Evolutionary conservation across 2,329 filamentous ascomycete species (phyloP), one percentile per base, ranked within the genome.

Genomic region (Pseudopyrenochaeta lycopersici): DNA sequence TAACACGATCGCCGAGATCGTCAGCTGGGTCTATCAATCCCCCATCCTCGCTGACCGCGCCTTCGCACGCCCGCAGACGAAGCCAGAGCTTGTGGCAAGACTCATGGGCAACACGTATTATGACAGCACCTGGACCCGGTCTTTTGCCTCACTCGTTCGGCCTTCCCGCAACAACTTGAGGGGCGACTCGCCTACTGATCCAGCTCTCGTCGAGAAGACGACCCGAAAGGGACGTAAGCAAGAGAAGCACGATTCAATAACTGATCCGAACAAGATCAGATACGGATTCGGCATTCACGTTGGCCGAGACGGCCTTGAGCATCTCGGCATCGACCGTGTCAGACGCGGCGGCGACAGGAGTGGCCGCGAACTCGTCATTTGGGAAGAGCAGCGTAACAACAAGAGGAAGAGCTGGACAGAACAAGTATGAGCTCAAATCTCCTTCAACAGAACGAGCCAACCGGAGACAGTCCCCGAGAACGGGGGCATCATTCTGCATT

Each of bases 11-110:
- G 90, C 90, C 1, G 91, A 93, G 71, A 81, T 93, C 18, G 84
- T 96, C 63, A 89, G 87, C 68, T 93, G 94, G 71, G 81, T 94
- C 36, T 87, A 90, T 54, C 88, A 88, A 62, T 88, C 88, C 38
- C 88, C 89, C 20, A 79, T 96, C 15, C 79, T 91, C 1, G 81
- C 84, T 4, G 92, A 97, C 67, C 82, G 87, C 9, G 85, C 89
- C 0, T 94, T 97, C 71, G 83, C 87, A 45, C 84, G 87, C 32
- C 85, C 89, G 2, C 80, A 82, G 23, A 87, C 82, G n/a, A 88
- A 88, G 60, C 80, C 80, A 0, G 89, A 92, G 60, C 82, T 97
- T 17, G 82, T 88, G 18, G 86, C 84, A 0, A 81, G 90, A 36
- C 78, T 97, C 2, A 87, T 91, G 45, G 80, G 85, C 38, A 77